These are phyloP conservation scores for Erodium texanum DNA, from an alignment of 441 rosid genomes.

Conservation along the genomic window DNA sequence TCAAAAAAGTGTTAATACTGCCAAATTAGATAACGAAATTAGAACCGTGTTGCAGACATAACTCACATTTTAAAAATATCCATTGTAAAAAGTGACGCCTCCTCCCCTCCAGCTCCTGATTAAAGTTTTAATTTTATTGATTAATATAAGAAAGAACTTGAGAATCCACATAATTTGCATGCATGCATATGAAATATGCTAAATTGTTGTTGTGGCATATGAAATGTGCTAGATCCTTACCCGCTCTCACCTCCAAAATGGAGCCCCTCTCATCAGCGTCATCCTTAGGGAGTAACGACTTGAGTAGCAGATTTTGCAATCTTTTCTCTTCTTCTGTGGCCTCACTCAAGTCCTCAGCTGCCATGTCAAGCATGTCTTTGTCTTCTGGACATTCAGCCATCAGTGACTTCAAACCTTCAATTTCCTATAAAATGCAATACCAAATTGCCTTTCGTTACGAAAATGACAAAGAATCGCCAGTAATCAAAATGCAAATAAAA, in stretches of 20 bases:
- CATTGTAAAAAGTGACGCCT: conserved; percentile 94
- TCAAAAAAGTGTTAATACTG: conserved; percentile 1
- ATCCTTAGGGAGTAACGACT: conserved; percentile 77
- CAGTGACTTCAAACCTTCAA: conserved; percentile 55
- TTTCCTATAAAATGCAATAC: conserved; percentile 42
- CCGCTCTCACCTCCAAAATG: conserved; percentile 98
- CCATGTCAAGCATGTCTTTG: conserved; percentile 78
- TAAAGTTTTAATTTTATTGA: conserved; percentile 9
- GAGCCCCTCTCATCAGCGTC: conserved; percentile 92
- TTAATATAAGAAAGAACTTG: neutral
- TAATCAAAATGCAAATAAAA: neutral
- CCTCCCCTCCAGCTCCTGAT: conserved; percentile 90
- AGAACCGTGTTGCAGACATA: conserved; percentile 10
- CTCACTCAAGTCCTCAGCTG: conserved; percentile 47
- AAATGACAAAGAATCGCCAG: neutral
- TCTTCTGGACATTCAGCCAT: conserved; percentile 56
- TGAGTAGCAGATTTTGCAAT: conserved; percentile 61
- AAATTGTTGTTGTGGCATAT: too few relatives aligned
- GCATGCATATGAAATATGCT: neutral
- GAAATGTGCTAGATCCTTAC: conserved; percentile 27
- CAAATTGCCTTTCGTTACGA: neutral
- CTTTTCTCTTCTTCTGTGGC: conserved; percentile 59
- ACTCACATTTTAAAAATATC: conserved; percentile 83
- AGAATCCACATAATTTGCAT: neutral
- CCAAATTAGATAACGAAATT: neutral